Evolutionary conservation across 1,284 basidiomycete genomes (phyloP).

Genomic region (Trametes polyzona): DNA sequence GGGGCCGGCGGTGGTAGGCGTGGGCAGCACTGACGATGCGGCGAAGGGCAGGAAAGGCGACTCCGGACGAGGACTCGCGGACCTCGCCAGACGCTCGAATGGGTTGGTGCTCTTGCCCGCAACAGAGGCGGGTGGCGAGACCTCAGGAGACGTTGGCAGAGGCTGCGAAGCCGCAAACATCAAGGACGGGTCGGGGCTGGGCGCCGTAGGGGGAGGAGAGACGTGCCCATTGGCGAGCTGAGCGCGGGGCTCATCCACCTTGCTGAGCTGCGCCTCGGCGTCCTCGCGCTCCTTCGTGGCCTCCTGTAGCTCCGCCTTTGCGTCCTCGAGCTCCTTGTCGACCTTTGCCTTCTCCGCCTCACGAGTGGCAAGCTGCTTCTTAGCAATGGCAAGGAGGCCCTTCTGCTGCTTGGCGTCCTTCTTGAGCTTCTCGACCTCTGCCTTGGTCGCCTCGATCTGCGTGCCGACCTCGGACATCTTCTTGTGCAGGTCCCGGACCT

Average conservation of each 20-base stretch:
- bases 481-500: conserved; percentile 85
- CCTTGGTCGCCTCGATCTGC: conserved; percentile 75
- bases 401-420: conserved; percentile 97
- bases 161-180: conserved; percentile 68
- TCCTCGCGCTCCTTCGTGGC: conserved; percentile 61
- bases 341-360: conserved; percentile 78
- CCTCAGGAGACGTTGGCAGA: conserved; percentile 70
- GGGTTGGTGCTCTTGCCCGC: conserved; percentile 86
- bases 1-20: conserved; percentile 31
- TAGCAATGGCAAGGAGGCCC: conserved; percentile 91
- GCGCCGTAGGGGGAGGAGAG: conserved; percentile 33
- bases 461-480: conserved; percentile 82
- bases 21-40: conserved; percentile 37
- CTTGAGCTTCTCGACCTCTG: conserved; percentile 84
- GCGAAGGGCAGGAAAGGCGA: conserved; percentile 61
- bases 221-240: conserved; percentile 31
- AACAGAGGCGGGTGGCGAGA: conserved; percentile 39
- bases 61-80: conserved; percentile 53
- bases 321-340: conserved; percentile 75
- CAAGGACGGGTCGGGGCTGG: conserved; percentile 47
- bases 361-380: conserved; percentile 90
- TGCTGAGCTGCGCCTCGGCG: conserved; percentile 55
- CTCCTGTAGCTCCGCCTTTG: conserved; percentile 54
- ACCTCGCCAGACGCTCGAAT: conserved; percentile 77
- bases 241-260: conserved; percentile 28